Conservation (phyloP, 2,329 filamentous ascomycete species). For the Xylaria multiplex region DNA sequence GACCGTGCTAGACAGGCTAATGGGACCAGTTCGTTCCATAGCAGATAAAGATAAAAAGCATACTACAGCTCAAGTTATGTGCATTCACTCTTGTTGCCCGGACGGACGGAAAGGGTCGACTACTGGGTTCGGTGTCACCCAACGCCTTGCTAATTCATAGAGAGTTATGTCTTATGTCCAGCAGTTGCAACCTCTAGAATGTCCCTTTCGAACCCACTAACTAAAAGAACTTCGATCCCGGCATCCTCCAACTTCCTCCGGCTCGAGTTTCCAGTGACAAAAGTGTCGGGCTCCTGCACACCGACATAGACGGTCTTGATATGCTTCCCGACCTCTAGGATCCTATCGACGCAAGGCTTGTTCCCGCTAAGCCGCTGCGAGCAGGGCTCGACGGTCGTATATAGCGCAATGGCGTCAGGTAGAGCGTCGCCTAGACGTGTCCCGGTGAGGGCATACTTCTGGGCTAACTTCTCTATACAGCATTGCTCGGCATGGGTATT, state of each 20-base stretch:
- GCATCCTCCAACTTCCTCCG: slow-evolving; percentile 74
- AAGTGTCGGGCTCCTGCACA: slow-evolving; percentile 88
- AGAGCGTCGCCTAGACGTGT: slow-evolving; percentile 63
- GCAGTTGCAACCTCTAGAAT: slow-evolving; percentile 85
- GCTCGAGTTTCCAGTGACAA: slow-evolving; percentile 84
- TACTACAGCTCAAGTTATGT: no score
- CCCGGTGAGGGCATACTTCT: slow-evolving; percentile 60
- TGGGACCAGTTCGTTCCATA: no score
- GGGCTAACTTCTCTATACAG: slow-evolving; percentile 79
- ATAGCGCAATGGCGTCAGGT: slow-evolving; percentile 70
- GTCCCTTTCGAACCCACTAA: slow-evolving; percentile 79
- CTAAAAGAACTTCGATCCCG: slow-evolving; percentile 77
- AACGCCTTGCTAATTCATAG: neutral
- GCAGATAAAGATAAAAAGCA: no score
- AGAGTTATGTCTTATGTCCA: slow-evolving; percentile 67
- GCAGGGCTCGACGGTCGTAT: slow-evolving; percentile 94
- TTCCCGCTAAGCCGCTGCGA: slow-evolving; percentile 79
- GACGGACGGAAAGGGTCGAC: no score
- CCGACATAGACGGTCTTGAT: slow-evolving; percentile 87
- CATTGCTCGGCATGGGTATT: slow-evolving; percentile 98
- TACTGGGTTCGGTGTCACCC: no score
- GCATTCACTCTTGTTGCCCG: no score
- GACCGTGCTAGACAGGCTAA: no score
- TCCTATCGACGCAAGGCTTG: slow-evolving; percentile 79
- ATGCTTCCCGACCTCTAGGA: slow-evolving; percentile 69